Evolutionary conservation across 1,284 basidiomycete genomes (phyloP), one percentile per base, ranked within the genome.

Genomic region (Boletus austroedulis): DNA sequence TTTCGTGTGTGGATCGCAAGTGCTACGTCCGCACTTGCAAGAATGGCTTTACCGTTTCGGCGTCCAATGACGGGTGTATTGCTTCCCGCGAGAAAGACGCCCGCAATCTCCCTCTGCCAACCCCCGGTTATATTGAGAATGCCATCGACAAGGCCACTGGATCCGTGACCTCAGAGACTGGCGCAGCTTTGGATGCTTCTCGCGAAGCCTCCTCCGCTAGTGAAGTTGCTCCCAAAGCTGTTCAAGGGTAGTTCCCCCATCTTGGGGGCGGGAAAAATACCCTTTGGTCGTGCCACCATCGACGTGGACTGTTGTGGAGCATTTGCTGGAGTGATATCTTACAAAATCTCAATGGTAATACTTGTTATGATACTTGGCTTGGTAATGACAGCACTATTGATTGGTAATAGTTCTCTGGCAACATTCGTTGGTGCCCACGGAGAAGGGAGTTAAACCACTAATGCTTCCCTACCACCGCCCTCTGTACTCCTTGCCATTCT

Each of bases 1-100:
- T 56, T 4, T 54, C 58, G 12, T 70, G 67, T 52, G 19, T 7
- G 15, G 55, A 53, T 11, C 24, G 50, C 28, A 45, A 32, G n/a
- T 67, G 67, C 40, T 24, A 62, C 24, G 55, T 71, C 28, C 43
- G 49, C 15, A 31, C 29, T 10, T 69, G 59, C 48, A 55, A 55
- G 36, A 15, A 15, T 12, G 60, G 54, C 5, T 65, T 55, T 17
- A 29, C 31, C 2, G 10, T 38, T 12, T 53, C 60, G n/a, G 14
- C 32, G 1, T 34, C 23, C 31, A 38, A 57, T 1, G 51, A 65
- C 7, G n/a, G 11, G 8, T 71, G 69, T 40, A 38, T 57, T 9
- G 3, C 21, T 1, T n/a, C 32, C 28, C 12, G 45, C 9, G 45
- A 4, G 40, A 64, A 47, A 41, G 32, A 4, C 24, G 19, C 43